phyloP scores from a whole-genome alignment of 2,329 filamentous ascomycete genomes.

The Chaetomiaceae sp. region DNA sequence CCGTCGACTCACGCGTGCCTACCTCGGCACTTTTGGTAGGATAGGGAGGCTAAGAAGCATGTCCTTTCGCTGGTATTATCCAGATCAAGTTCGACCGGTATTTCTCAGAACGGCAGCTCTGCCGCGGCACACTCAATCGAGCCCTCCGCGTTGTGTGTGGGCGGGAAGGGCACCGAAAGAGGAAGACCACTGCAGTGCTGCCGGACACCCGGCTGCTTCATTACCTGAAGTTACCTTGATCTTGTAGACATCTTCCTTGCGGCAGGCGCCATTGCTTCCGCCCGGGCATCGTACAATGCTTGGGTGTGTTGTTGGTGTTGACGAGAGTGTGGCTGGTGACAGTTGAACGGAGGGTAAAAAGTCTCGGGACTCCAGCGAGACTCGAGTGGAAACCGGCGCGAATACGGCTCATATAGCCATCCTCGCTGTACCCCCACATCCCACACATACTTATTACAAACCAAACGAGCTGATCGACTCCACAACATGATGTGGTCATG shows the following conservation, averaged over 20 bases:
- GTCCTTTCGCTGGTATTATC: constrained; percentile 96
- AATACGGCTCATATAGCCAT: too few relatives aligned
- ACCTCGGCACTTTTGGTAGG: constrained; percentile 27
- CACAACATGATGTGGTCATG: not conserved
- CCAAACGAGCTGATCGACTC: too few relatives aligned
- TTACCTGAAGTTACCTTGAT: constrained; percentile 46
- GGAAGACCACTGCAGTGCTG: constrained; percentile 33
- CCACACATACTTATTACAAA: too few relatives aligned
- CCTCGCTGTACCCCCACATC: too few relatives aligned
- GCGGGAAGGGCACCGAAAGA: constrained; percentile 26
- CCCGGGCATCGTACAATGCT: constrained; percentile 20
- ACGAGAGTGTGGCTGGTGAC: too few relatives aligned
- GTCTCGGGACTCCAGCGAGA: too few relatives aligned
- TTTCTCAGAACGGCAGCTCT: constrained; percentile 60
- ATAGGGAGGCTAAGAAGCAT: constrained; percentile 61
- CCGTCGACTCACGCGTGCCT: constrained; percentile 26
- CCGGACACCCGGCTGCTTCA: constrained; percentile 46
- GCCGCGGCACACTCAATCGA: not conserved
- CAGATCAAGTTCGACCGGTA: constrained; percentile 83
- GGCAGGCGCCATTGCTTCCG: constrained; percentile 27
- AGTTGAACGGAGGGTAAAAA: not conserved
- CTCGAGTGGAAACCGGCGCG: not conserved
- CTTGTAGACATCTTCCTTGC: constrained; percentile 34
- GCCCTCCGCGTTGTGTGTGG: not conserved
- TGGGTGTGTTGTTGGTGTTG: not conserved